Evolutionary conservation across 148 eudicot species (phyloP), one percentile per base, ranked within the genome.

Genomic region (Cornus suecica): DNA sequence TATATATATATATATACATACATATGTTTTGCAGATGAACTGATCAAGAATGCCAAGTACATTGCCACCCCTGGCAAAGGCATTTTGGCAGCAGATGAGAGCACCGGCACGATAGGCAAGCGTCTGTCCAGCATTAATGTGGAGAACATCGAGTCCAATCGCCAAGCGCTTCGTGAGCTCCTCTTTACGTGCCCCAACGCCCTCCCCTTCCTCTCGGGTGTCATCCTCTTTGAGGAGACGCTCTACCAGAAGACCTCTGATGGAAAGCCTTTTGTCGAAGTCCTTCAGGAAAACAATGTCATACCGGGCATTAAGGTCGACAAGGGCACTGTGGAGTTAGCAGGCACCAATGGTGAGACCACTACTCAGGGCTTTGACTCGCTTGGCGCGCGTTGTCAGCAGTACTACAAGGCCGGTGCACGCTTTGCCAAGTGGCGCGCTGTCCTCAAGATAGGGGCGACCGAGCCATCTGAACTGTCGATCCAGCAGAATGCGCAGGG

Each of bases 391-490:
- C 89, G 97, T 1, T 94, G 95, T 75, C 79, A 78, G 3, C 76
- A 87, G 81, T 94, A 86, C 89, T 94, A 94, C 84, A 88, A 89
- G 85, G 95, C 95, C 0, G 97, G 98, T 9, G 97, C 95, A 0
- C 91, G 98, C 5, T 94, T 92, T 69, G 98, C 98, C 79, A 94
- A 94, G 90, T 94, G 98, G 98, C 87, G 97, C 0, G 95, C 97
- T 0, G 98, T 92, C 32, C 91, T 94, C 51, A 94, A 94, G 87
- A 94, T 94, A 3, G 95, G 97, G 6, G 72, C 83, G 18, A 90
- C 80, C 2, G 97, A 94, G 79, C 98, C 98, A 0, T 90, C 98
- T 0, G 95, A 89, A 80, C 84, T 94, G 70, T 68, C 95, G 0
- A 88, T 90, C 74, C 93, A 89, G 84, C 95, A 90, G 76, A 94